Conservation (phyloP, 2,329 filamentous ascomycete species). For the Truncatella angustata region DNA sequence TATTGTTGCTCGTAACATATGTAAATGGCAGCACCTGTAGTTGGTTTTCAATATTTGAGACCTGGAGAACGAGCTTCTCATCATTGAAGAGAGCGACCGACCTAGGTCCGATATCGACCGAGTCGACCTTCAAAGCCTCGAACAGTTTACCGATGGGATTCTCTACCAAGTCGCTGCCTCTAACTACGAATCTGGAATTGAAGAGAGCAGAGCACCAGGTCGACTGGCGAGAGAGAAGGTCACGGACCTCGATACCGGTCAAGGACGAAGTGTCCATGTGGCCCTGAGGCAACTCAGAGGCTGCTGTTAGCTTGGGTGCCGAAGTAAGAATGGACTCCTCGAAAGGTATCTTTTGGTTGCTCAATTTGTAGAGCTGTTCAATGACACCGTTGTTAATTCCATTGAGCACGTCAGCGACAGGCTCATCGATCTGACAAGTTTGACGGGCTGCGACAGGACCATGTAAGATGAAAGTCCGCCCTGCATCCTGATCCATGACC, state of each 20-base stretch:
- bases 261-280: background rate
- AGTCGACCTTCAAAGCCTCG: conserved; percentile 6
- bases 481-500: conserved; percentile 30
- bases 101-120: conserved; percentile 13
- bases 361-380: conserved; percentile 5
- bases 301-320: background rate
- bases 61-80: conserved; percentile 68
- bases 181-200: conserved; percentile 2
- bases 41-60: conserved; percentile 69
- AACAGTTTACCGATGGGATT: conserved; percentile 13
- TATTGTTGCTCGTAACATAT: conserved; percentile 78
- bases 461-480: conserved; percentile 32
- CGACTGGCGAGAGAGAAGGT: background rate
- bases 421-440: conserved; percentile 20
- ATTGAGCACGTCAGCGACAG: conserved; percentile 26
- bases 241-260: conserved; percentile 38
- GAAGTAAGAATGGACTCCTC: conserved; percentile 65
- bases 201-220: conserved; percentile 13
- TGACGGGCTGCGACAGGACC: conserved; percentile 31
- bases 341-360: conserved; percentile 55
- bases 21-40: conserved; percentile 87
- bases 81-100: conserved; percentile 37
- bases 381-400: conserved; percentile 18
- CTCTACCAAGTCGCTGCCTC: conserved; percentile 6
- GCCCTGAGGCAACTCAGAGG: background rate